Base-by-base conservation (phyloP, 192 early-diverging fungal species). In the Spizellomyces punctatus region DNA sequence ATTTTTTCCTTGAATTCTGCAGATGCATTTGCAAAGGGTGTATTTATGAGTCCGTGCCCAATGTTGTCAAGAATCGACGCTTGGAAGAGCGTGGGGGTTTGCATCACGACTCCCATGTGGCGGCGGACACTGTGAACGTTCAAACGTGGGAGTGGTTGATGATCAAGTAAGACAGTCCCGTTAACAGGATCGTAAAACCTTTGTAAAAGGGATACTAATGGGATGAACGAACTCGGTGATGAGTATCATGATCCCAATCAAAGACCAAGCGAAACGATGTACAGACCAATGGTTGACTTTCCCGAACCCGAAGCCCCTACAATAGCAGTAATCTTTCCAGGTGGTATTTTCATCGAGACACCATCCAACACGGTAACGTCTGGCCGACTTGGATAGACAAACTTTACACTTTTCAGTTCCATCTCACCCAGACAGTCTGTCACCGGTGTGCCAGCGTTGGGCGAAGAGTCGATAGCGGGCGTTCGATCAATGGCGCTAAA, bases 31-130 rank as follows among this genome's bases (percentile, higher is more conserved):
- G 41, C 16, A 54, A 43, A 46, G 19, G 63, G 22, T 16, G 49
- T 46, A 36, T 21, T 66, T n/a, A 54, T 19, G n/a, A 60, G 14
- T 44, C 75, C 75, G 46, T 47, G 56, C 10, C 55, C 50, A 45
- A 86, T 76, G 60, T 84, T 84, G 17, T 83, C 72, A 12, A 52
- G 45, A 56, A 86, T 78, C 17, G 78, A 73, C 7, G 59, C 50
- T 10, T 75, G 90, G 91, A 81, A 81, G 22, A 96, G 85, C 27
- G 93, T 86, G 1, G 94, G 93, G 72, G 91, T 69, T 79, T 94
- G 93, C 64, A 83, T 85, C 50, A 96, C 94, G 14, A 94, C 76
- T 52, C 91, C 94, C 63, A 96, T 90, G 57, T 91, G 88, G 57
- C 81, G 76, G 17, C 95, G 88, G 45, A 94, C 71, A 76, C 84